phyloP scores from a whole-genome alignment of 768 basidiomycete species.

The Tephrocybe sp. region DNA sequence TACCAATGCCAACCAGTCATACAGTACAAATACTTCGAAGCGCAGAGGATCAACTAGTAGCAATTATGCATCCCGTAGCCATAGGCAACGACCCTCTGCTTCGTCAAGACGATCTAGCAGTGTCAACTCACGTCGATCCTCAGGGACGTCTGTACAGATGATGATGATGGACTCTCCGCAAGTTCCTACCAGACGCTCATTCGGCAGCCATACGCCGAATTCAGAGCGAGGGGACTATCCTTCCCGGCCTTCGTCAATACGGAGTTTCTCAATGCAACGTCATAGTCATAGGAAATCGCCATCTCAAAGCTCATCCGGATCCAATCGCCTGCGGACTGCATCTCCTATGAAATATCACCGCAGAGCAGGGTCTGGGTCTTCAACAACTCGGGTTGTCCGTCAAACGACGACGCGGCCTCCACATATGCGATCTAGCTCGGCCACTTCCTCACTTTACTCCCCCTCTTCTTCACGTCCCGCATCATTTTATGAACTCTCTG shows the following conservation, averaged over 20 bases:
- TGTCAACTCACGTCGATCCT: conserved; percentile 78
- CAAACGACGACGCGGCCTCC: conserved; percentile 43
- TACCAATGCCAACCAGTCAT: conserved; percentile 10
- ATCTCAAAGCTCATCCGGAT: conserved; percentile 74
- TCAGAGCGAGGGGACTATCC: conserved; percentile 78
- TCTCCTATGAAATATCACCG: conserved; percentile 82
- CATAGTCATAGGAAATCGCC: conserved; percentile 76
- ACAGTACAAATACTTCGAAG: conserved; percentile 40
- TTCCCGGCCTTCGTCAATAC: conserved; percentile 83
- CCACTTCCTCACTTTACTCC: conserved; percentile 76
- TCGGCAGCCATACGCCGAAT: conserved; percentile 82
- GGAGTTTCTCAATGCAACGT: conserved; percentile 66
- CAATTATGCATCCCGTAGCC: conserved; percentile 31
- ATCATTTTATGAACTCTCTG: conserved; percentile 75
- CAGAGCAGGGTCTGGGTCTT: conserved; percentile 76
- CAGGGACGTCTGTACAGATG: conserved; percentile 48
- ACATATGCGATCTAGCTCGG: conserved; percentile 74
- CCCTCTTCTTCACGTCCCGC: conserved; percentile 72
- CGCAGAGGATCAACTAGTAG: conserved; percentile 38
- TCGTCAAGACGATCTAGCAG: conserved; percentile 89
- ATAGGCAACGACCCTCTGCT: conserved; percentile 68
- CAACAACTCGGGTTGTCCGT: conserved; percentile 70
- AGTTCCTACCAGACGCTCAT: conserved; percentile 64
- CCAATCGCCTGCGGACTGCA: conserved; percentile 60
- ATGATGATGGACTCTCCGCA: conserved; percentile 59